Percentiles rank a stretch among this genome's conserved stretches.
phyloP scores from a whole-genome alignment of 352 stramenopile genomes.

The Phytopythium ostracodes region DNA sequence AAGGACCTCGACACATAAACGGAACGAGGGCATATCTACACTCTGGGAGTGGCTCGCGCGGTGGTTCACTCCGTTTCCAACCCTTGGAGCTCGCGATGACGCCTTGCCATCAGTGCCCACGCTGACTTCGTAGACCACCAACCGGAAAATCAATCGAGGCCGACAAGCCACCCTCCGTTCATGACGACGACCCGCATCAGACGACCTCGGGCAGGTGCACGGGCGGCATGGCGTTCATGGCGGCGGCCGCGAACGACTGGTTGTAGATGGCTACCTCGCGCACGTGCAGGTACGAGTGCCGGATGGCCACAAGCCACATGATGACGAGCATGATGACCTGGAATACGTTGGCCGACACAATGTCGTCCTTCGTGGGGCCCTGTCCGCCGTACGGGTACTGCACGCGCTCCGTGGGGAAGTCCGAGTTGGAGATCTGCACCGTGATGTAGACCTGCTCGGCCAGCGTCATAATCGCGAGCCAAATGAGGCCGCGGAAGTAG shows the following conservation, averaged over 20 bases:
- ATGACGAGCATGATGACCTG: conserved; percentile 79
- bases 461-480: conserved; percentile 74
- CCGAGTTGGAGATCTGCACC: conserved; percentile 69
- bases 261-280: conserved; percentile 79
- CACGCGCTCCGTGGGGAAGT: conserved; percentile 67
- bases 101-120: too few species aligned
- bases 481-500: conserved; percentile 74
- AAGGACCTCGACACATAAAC: not conserved
- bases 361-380: conserved; percentile 78
- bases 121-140: not conserved
- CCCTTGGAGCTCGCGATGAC: not conserved
- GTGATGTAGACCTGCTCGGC: conserved; percentile 82
- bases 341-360: conserved; percentile 83
- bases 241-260: conserved; percentile 67
- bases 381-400: conserved; percentile 70
- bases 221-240: conserved; percentile 80
- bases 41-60: not conserved
- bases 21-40: conserved; percentile 1
- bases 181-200: conserved; percentile 11
- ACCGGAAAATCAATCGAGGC: not conserved
- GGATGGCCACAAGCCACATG: conserved; percentile 82
- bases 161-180: not conserved
- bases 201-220: conserved; percentile 65
- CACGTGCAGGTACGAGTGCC: conserved; percentile 74
- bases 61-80: not conserved